Percentiles rank a stretch among this genome's conserved stretches.
phyloP scores from a whole-genome alignment of 2,329 filamentous ascomycete genomes.

The Diaporthe helianthi region DNA sequence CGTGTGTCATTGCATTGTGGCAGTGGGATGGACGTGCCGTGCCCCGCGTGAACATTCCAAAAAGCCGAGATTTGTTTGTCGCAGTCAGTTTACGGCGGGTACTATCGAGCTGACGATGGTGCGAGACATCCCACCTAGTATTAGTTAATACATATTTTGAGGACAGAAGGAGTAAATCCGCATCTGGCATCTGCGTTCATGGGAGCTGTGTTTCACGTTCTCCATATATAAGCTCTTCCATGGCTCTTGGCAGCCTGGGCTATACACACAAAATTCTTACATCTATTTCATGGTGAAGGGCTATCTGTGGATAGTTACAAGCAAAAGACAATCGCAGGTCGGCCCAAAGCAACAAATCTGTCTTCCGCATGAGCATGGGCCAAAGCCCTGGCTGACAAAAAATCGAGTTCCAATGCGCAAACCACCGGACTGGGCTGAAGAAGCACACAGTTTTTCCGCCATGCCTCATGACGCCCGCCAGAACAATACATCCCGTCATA shows the following conservation, averaged over 20 bases:
- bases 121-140: too few species aligned
- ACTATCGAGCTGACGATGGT: background rate
- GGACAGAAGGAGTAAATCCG: background rate
- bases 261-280: background rate
- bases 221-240: fast-evolving
- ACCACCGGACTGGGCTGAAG: background rate
- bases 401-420: background rate
- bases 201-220: too few species aligned
- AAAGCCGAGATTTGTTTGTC: too few species aligned
- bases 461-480: background rate
- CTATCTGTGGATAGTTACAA: background rate
- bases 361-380: background rate
- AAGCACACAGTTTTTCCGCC: background rate
- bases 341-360: background rate
- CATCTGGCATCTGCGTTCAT: background rate
- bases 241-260: background rate
- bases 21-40: background rate
- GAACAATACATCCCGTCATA: background rate
- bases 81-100: background rate
- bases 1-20: background rate
- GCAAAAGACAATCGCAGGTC: background rate
- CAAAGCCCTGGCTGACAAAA: background rate
- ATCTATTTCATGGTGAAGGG: background rate
- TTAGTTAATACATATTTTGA: background rate
- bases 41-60: background rate